Evolutionary conservation across 2,329 filamentous ascomycete genomes (phyloP), one percentile per base, ranked within the genome.

Genomic region (Cadophora luteo-olivacea): DNA sequence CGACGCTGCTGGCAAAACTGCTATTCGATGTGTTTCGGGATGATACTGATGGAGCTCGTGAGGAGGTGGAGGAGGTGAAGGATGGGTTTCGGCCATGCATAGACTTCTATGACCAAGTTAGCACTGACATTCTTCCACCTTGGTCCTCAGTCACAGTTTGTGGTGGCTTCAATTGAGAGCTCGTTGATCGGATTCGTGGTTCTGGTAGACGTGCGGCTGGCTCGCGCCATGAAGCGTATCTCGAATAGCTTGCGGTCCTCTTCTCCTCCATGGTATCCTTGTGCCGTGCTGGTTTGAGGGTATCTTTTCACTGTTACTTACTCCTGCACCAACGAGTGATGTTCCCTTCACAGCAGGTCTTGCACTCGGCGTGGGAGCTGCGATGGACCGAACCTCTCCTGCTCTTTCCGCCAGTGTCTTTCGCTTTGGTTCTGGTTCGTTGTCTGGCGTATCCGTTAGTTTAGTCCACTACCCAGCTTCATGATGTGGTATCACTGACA

Each of bases 361-460:
- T 66, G 79, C 76, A 65, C 79, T 82, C 61, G 79, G 78, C 45
- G 80, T 81, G 66, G 82, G 80, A 69, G 81, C 77, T 38, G 79
- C 76, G 61, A 79, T 77, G 16, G 82, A 77, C 55, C 80, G 78
- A 38, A 81, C 84, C 68, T 91, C 87, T 69, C 79, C 84, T 38
- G 84, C 86, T 72, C 82, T 82, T 66, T 90, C 86, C 24, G 78
- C 79, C 32, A 89, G 79, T 16, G 86, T 87, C 74, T 88, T 88
- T 67, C 89, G 83, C 79, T 91, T 91, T 3, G 87, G 75, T 61
- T 88, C 84, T 24, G 88, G 83, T 74, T 87, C 83, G 25, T 80
- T 72, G 63, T 83, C 87, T 89, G 71, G n/a, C 25, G 3, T 38
- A 45, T 33, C 32, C 16, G 64, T 73, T 66, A 72, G 68, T 24